phyloP scores from a whole-genome alignment of 1,284 basidiomycete genomes.

The Rhodotorula sp. region DNA sequence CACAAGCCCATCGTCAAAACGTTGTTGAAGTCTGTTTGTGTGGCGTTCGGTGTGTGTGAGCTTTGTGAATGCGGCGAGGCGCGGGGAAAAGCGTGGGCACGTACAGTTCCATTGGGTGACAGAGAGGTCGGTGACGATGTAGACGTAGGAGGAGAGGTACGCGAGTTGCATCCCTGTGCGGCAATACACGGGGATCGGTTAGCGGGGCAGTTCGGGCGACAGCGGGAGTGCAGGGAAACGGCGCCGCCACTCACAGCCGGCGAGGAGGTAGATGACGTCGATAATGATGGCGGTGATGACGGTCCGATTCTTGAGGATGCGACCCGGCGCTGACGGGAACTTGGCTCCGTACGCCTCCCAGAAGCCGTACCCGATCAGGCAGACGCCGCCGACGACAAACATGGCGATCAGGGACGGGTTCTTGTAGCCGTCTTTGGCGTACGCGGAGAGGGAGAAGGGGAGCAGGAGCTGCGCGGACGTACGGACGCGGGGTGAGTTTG shows the following conservation, averaged over 20 bases:
- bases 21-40: conserved; percentile 40
- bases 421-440: conserved; percentile 33
- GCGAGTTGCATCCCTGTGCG: conserved; percentile 10
- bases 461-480: conserved; percentile 21
- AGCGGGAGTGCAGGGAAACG: too few relatives aligned
- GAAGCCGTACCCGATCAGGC: conserved; percentile 22
- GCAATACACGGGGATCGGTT: too few relatives aligned
- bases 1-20: conserved; percentile 47
- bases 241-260: conserved; percentile 18
- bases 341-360: conserved; percentile 33
- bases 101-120: background rate
- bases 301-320: conserved; percentile 26
- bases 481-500: too few relatives aligned
- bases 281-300: conserved; percentile 24
- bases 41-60: background rate
- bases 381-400: conserved; percentile 31
- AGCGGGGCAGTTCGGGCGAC: too few relatives aligned
- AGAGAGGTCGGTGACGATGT: conserved; percentile 45
- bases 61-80: too few relatives aligned
- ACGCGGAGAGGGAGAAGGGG: conserved; percentile 35
- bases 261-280: conserved; percentile 33
- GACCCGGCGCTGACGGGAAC: conserved; percentile 27
- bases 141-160: conserved; percentile 43
- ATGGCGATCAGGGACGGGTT: conserved; percentile 40
- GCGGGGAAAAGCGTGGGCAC: background rate